A percentile compares a stretch with the other conserved stretches of the same genome.
Evolutionary conservation across 257 asterid genomes (phyloP).

Genomic region (Pogostemon cablin): DNA sequence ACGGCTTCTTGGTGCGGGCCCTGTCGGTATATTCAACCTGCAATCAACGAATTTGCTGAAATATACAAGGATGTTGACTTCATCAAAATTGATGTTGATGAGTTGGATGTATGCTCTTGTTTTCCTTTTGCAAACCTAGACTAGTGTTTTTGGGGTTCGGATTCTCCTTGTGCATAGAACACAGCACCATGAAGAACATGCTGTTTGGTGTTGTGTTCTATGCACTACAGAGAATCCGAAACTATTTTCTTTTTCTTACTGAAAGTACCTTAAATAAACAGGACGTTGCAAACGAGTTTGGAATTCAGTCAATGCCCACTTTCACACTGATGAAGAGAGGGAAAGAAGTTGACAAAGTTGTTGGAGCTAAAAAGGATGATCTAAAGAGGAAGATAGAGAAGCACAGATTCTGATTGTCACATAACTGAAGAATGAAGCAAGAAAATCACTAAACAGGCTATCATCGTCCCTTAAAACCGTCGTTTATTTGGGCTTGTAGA

Average conservation of each 20-base stretch:
- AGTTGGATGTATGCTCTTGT: conserved; percentile 50
- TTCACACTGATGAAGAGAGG: conserved; percentile 68
- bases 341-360: conserved; percentile 57
- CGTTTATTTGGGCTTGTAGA: conserved; percentile 5
- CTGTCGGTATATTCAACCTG: conserved; percentile 58
- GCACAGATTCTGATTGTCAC: conserved; percentile 32
- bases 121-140: neutral
- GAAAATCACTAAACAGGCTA: neutral
- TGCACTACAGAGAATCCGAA: no score
- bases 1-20: conserved; percentile 87
- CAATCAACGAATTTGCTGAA: conserved; percentile 54
- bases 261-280: conserved; percentile 30
- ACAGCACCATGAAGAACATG: no score
- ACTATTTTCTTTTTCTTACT: neutral
- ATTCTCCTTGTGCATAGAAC: no score
- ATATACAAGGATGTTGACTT: conserved; percentile 61
- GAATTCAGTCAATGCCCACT: conserved; percentile 72
- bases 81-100: conserved; percentile 78
- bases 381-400: conserved; percentile 59
- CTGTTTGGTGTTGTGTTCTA: no score
- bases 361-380: conserved; percentile 62
- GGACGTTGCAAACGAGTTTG: conserved; percentile 69
- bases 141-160: neutral
- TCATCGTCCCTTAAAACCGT: neutral
- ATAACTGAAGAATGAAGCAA: conserved; percentile 6